Percentiles rank a stretch among this genome's conserved stretches.
Evolutionary conservation across 192 early-diverging fungal genomes (phyloP).

Genomic region (Coemansia sp.): DNA sequence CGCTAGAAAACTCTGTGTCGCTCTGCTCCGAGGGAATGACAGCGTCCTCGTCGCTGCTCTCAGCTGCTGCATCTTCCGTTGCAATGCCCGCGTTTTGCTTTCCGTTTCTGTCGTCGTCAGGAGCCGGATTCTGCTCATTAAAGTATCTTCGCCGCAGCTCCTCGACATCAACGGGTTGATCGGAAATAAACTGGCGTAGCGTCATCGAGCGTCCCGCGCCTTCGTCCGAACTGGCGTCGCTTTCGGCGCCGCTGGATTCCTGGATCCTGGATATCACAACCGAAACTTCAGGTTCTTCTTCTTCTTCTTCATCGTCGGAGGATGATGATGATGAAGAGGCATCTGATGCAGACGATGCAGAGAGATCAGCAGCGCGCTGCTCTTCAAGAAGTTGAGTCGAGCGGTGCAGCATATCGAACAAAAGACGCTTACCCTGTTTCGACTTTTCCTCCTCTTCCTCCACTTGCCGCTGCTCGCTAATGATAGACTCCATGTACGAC

Average conservation of each 20-base stretch:
- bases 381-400: conserved; percentile 68
- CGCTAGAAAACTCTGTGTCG: conserved; percentile 20
- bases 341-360: conserved; percentile 5
- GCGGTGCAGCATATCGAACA: conserved; percentile 72
- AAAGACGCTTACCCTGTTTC: conserved; percentile 61
- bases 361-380: conserved; percentile 33
- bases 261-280: not conserved
- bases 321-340: too few species aligned
- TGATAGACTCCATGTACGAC: conserved; percentile 64
- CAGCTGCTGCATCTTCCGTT: not conserved
- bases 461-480: conserved; percentile 59
- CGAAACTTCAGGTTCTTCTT: not conserved
- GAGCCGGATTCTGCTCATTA: not conserved
- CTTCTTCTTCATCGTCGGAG: not conserved
- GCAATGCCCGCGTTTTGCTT: not conserved
- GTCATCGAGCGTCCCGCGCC: not conserved
- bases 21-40: conserved; percentile 17
- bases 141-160: conserved; percentile 8
- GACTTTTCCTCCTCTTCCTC: conserved; percentile 61
- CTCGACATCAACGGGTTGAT: not conserved
- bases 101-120: not conserved
- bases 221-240: not conserved
- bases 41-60: conserved; percentile 11
- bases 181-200: not conserved
- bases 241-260: not conserved